phyloP scores from a whole-genome alignment of 805 yeast genomes.

The Cyberlindnera japonica region DNA sequence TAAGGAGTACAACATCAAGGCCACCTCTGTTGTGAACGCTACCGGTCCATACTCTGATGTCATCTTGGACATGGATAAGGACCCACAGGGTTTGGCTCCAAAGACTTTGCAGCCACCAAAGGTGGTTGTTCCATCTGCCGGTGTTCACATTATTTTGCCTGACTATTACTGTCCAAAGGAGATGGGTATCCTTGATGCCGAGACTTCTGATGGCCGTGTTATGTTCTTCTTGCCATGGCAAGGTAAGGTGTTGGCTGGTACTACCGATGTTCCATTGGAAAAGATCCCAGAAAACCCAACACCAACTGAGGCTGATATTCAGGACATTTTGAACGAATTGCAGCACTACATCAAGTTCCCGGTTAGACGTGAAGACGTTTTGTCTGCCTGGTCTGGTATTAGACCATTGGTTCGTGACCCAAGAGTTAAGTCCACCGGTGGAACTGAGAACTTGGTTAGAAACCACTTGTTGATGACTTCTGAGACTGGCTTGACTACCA shows the following conservation, averaged over 20 bases:
- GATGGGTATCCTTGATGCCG: constrained; percentile 87
- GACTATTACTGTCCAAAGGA: constrained; percentile 86
- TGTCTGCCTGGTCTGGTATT: constrained; percentile 96
- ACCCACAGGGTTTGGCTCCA: constrained; percentile 62
- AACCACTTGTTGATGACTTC: constrained; percentile 77
- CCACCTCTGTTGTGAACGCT: constrained; percentile 82
- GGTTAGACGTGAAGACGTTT: constrained; percentile 83
- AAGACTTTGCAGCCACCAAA: constrained; percentile 47
- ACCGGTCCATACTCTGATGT: constrained; percentile 92
- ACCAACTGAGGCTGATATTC: constrained; percentile 85
- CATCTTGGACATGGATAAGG: constrained; percentile 81
- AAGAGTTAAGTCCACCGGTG: constrained; percentile 39
- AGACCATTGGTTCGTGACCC: constrained; percentile 92
- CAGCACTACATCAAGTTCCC: constrained; percentile 88
- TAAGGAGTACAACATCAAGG: constrained; percentile 53
- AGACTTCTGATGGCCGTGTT: constrained; percentile 92
- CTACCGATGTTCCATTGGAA: constrained; percentile 86
- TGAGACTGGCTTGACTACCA: constrained; percentile 74
- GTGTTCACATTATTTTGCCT: constrained; percentile 90
- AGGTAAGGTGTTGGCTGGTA: constrained; percentile 93
- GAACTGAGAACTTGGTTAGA: constrained; percentile 87
- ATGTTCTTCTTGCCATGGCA: constrained; percentile 98
- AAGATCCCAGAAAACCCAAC: constrained; percentile 70
- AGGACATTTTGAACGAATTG: constrained; percentile 80
- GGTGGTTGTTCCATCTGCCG: constrained; percentile 93